Evolutionary conservation across 2,329 filamentous ascomycete genomes (phyloP), one percentile per base, ranked within the genome.

Genomic region (Annulohypoxylon truncatum): DNA sequence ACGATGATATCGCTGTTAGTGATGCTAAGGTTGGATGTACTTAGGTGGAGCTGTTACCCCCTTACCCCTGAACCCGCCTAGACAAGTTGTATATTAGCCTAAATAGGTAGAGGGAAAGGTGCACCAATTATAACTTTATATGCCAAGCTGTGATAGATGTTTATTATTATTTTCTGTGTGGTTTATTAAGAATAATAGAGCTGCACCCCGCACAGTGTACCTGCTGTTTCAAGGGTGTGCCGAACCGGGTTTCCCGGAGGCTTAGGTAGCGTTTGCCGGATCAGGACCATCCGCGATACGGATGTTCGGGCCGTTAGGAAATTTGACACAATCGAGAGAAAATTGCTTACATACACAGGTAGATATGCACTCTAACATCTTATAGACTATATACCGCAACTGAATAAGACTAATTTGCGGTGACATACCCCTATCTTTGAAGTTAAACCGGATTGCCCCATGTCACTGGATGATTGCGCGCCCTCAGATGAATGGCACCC

Each of bases 1-100:
- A 88, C 67, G 87, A 89, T 69, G 87, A 89, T 71, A 82, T 89
- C 68, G 81, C 77, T 5, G 75, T 89, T 50, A 77, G 78, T 69
- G 80, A 80, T 42, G 82, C 73, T 15, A 79, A 84, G 31, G 78
- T 86, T 68, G 85, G 85, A 31, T 88, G 86, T 69, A 18, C 63
- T 13, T 28, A 48, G 24, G 40, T 33, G 40, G 53, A 52, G 50
- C 40, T 33, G 13, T 33, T 48, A 22, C n/a, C n/a, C n/a, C 15
- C 8, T 28, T 42, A 22, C 42, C 24, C 61, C 50, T 35, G 55
- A 60, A 33, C 18, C n/a, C 24, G 29, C 33, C 35, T 38, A 15
- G 35, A 38, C 35, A 38, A 38, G n/a, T 18, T 38, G 35, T 38
- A 47, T 50, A 56, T 65, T 60, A 60, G 62, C 62, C 62, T 65